A percentile compares a stretch with the other conserved stretches of the same genome.
These are phyloP conservation scores for Podaxis pistillaris DNA, from an alignment of 768 basidiomycete genomes.

Conservation along the genomic window DNA sequence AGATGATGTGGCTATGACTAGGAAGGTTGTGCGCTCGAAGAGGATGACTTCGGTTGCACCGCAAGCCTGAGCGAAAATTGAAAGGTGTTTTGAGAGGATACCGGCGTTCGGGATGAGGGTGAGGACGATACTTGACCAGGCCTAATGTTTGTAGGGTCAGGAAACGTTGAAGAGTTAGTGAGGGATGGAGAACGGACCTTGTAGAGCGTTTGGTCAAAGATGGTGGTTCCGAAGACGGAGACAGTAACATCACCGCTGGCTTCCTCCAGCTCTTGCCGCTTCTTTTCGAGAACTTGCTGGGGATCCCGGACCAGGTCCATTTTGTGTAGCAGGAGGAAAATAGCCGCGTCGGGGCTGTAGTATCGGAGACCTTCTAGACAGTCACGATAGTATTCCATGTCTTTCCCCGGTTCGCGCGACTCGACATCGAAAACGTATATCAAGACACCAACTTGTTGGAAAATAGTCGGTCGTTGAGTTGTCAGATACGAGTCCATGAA, in stretches of 20 bases:
- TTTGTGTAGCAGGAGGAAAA: conserved; percentile 94
- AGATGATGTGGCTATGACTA: conserved; percentile 88
- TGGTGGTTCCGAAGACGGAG: conserved; percentile 89
- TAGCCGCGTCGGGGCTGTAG: conserved; percentile 77
- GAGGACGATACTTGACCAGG: conserved; percentile 97
- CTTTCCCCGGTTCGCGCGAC: conserved; percentile 78
- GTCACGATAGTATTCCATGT: conserved; percentile 89
- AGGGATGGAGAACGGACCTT: conserved; percentile 48
- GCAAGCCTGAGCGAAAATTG: conserved; percentile 83
- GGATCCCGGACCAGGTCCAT: conserved; percentile 89
- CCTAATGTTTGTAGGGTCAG: conserved; percentile 44
- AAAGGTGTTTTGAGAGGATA: conserved; percentile 85
- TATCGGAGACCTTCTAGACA: conserved; percentile 82
- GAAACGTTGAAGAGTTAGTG: conserved; percentile 5
- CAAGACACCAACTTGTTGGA: conserved; percentile 94
- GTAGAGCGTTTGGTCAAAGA: conserved; percentile 97
- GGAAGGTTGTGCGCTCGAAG: conserved; percentile 96
- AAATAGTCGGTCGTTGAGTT: conserved; percentile 89
- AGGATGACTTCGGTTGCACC: conserved; percentile 92
- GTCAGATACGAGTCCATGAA: conserved; percentile 98
- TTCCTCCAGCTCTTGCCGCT: conserved; percentile 69
- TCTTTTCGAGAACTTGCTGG: conserved; percentile 60
- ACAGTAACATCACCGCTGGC: conserved; percentile 60
- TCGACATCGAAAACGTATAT: conserved; percentile 99
- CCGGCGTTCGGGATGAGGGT: conserved; percentile 93